A percentile compares a stretch with the other conserved stretches of the same genome.
Conservation (phyloP, 805 yeast genomes). For the Ogataea paradorogensis region DNA sequence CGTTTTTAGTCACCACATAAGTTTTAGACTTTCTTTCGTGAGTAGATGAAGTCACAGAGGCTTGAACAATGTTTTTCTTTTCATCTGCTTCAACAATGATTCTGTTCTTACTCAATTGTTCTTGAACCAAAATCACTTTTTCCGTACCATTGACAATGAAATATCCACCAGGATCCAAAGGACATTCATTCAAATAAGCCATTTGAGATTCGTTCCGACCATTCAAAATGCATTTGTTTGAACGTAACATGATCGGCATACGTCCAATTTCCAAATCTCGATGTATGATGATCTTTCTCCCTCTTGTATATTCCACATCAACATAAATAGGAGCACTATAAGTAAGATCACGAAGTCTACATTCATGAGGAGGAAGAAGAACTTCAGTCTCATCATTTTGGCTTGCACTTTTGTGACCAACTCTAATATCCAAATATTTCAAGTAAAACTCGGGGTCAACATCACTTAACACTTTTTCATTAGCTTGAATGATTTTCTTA, state of each 20-base stretch:
- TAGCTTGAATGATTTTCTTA: conserved; percentile 88
- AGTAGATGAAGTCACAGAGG: conserved; percentile 96
- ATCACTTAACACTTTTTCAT: conserved; percentile 83
- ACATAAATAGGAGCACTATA: conserved; percentile 95
- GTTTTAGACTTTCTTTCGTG: conserved; percentile 98
- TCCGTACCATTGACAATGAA: conserved; percentile 98
- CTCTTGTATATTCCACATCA: conserved; percentile 96
- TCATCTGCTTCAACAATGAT: conserved; percentile 97
- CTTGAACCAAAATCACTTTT: conserved; percentile 94
- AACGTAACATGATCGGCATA: conserved; percentile 98
- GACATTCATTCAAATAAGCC: conserved; percentile 92
- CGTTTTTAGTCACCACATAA: conserved; percentile 89
- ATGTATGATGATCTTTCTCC: conserved; percentile 85
- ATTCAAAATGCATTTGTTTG: conserved; percentile 83
- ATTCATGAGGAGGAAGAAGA: conserved; percentile 85
- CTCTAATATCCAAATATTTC: conserved; percentile 88
- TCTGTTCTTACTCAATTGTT: conserved; percentile 94
- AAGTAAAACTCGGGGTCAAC: conserved; percentile 96
- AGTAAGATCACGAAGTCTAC: conserved; percentile 89
- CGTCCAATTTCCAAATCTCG: conserved; percentile 92
- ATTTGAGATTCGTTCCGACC: conserved; percentile 76
- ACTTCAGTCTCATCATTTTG: conserved; percentile 49
- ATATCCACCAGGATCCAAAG: conserved; percentile 98
- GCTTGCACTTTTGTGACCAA: conserved; percentile 73
- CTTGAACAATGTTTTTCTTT: conserved; percentile 90